Conservation (phyloP, 768 basidiomycete species). For the Pisolithus sp. region DNA sequence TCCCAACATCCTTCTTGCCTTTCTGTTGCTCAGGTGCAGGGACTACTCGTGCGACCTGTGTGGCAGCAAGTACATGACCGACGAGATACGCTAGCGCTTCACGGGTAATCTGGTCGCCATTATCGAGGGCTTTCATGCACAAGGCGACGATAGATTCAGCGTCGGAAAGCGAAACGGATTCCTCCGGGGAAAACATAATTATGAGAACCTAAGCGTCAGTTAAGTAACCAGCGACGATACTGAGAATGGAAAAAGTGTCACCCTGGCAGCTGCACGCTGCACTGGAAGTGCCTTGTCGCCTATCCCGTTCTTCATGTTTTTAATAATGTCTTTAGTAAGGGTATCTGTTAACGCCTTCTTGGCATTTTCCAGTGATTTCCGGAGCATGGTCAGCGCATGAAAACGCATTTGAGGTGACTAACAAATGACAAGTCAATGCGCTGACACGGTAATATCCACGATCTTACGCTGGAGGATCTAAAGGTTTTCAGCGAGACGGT, state of each 20-base stretch:
- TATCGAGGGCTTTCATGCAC: constrained; percentile 72
- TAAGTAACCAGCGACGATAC: constrained; percentile 5
- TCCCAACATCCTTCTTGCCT: constrained; percentile 54
- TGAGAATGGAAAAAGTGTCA: constrained; percentile 24
- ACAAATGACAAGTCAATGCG: constrained; percentile 4
- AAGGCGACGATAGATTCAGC: constrained; percentile 68
- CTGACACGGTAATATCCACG: not conserved
- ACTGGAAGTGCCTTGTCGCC: constrained; percentile 80
- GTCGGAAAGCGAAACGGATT: constrained; percentile 55
- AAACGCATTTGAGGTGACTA: constrained; percentile 79
- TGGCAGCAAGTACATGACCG: constrained; percentile 77
- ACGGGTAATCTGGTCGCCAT: constrained; percentile 78
- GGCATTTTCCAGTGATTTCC: constrained; percentile 74
- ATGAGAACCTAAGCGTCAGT: constrained; percentile 39
- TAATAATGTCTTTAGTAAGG: constrained; percentile 72
- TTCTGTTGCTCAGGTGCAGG: constrained; percentile 48
- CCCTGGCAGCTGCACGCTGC: constrained; percentile 79
- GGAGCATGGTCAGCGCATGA: constrained; percentile 69
- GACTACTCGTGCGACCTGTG: constrained; percentile 61
- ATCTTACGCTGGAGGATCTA: constrained; percentile 65
- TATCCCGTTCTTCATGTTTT: constrained; percentile 70
- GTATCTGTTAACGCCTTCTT: constrained; percentile 82
- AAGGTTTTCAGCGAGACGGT: constrained; percentile 58
- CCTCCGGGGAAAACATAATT: constrained; percentile 52
- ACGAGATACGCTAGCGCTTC: constrained; percentile 71